These are phyloP conservation scores for Lophium mytilinum DNA, from an alignment of 495 filamentous ascomycete species.

Conservation along the genomic window DNA sequence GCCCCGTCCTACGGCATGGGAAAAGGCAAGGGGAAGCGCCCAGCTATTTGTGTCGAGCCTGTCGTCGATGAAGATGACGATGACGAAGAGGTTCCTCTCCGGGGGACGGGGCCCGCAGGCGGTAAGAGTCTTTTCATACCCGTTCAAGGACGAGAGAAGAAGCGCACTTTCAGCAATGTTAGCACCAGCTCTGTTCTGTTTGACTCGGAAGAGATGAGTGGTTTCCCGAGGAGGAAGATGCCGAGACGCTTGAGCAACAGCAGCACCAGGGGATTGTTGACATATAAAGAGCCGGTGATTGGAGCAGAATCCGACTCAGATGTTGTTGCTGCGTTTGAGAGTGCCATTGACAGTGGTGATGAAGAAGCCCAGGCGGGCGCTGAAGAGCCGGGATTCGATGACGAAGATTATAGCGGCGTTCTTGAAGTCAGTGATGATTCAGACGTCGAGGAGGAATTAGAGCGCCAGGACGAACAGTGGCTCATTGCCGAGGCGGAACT, in stretches of 20 bases:
- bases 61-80: conserved; percentile 8
- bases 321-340: conserved; percentile 9
- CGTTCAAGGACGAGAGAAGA: conserved; percentile 7
- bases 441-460: conserved; percentile 52
- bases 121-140: conserved; percentile 6
- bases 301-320: not conserved
- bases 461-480: conserved; percentile 52
- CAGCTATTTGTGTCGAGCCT: conserved; percentile 17
- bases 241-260: conserved; percentile 16
- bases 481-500: conserved; percentile 52
- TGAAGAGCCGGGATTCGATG: conserved; percentile 36
- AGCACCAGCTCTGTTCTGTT: conserved; percentile 23
- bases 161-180: conserved; percentile 24
- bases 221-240: conserved; percentile 20
- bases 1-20: conserved; percentile 46
- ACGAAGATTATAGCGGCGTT: conserved; percentile 62
- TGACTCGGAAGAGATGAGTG: conserved; percentile 2
- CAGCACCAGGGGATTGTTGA: conserved; percentile 8
- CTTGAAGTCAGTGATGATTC: conserved; percentile 72
- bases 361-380: conserved; percentile 9
- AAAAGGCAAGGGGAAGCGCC: conserved; percentile 27
- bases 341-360: conserved; percentile 35
- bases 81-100: conserved; percentile 14
- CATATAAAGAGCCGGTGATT: conserved; percentile 8
- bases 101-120: conserved; percentile 17